Percentiles rank a stretch among this genome's conserved stretches.
Conservation (phyloP, 1,284 basidiomycete species). For the Entoloma clypeatum region DNA sequence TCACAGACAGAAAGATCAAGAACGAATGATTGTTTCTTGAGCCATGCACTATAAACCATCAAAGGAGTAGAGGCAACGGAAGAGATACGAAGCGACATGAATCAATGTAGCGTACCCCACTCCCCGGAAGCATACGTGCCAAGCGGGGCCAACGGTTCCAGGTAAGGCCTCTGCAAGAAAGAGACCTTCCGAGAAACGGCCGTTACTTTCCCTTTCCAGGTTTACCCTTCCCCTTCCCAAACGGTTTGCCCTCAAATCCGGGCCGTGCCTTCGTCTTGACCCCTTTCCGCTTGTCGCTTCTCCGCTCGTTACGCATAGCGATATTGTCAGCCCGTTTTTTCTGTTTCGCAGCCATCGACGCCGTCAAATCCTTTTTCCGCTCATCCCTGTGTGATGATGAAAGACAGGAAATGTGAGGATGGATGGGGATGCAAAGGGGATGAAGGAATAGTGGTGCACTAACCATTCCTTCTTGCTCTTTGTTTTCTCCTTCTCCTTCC, state of each 20-base stretch:
- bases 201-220: constrained; percentile 24
- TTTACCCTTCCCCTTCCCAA: constrained; percentile 47
- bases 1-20: no score
- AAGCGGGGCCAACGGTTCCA: no score
- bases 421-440: constrained; percentile 3
- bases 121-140: no score
- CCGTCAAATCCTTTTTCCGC: constrained; percentile 71
- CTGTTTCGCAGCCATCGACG: constrained; percentile 75
- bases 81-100: no score
- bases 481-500: constrained; percentile 82
- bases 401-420: constrained; percentile 3
- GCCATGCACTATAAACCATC: no score
- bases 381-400: constrained; percentile 61
- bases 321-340: constrained; percentile 91
- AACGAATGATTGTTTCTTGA: no score
- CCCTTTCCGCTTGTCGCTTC: constrained; percentile 72
- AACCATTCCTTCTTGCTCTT: constrained; percentile 85
- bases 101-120: no score
- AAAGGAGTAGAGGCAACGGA: no score
- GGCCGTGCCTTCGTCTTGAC: constrained; percentile 67
- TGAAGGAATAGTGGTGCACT: constrained; percentile 28
- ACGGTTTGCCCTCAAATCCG: constrained; percentile 79
- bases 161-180: no score
- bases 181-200: no score
- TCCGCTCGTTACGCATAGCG: constrained; percentile 72